Conservation (phyloP, 352 stramenopile genomes). For the Saprolegnia diclina region DNA sequence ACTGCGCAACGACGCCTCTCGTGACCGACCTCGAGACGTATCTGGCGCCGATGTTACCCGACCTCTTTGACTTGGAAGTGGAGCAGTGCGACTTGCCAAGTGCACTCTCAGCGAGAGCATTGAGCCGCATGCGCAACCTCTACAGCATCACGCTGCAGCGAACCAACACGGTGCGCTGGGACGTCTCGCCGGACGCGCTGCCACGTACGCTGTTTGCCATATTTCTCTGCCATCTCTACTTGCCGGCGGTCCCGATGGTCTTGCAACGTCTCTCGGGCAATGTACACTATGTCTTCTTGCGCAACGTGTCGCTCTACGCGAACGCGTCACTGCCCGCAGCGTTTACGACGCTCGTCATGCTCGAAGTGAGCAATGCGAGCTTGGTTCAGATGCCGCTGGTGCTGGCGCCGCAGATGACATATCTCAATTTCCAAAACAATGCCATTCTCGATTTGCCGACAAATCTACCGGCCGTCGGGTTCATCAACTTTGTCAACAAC, state of each 20-base stretch:
- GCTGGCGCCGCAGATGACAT: background rate
- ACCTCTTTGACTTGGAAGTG: constrained; percentile 18
- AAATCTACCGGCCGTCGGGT: background rate
- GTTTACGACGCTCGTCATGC: background rate
- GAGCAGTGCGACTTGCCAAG: constrained; percentile 16
- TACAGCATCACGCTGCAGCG: constrained; percentile 7
- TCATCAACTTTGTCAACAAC: constrained; percentile 2
- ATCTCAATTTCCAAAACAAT: constrained; percentile 10
- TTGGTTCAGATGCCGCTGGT: background rate
- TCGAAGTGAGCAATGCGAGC: constrained; percentile 10
- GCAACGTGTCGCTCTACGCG: background rate
- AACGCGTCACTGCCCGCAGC: background rate
- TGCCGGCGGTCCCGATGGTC: background rate
- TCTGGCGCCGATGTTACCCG: background rate
- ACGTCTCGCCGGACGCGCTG: constrained; percentile 5
- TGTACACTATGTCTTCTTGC: constrained; percentile 12
- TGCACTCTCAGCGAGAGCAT: background rate
- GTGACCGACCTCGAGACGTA: background rate
- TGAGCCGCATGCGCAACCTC: background rate
- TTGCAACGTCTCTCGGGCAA: background rate
- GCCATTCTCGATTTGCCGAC: background rate
- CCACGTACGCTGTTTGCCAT: background rate
- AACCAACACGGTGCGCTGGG: constrained; percentile 22
- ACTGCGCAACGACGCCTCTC: background rate
- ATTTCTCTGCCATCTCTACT: background rate